These are phyloP conservation scores for Coleophoma crateriformis DNA, from an alignment of 2,329 filamentous ascomycete species.

Conservation along the genomic window DNA sequence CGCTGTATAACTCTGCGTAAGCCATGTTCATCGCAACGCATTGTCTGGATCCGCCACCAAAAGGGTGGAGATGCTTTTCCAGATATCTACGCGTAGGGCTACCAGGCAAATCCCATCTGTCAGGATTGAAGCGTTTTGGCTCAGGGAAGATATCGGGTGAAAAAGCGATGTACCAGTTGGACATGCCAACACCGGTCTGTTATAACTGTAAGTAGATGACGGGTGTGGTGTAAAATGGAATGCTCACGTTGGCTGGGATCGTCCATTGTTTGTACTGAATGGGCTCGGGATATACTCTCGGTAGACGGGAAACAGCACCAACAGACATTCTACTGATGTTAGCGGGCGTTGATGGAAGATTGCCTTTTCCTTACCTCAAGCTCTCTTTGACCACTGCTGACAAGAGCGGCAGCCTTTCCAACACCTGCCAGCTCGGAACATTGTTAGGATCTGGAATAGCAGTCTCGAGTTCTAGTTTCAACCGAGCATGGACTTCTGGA, in stretches of 20 bases:
- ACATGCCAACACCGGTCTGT: conserved; percentile 6
- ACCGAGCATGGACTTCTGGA: conserved; percentile 16
- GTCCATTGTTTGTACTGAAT: conserved; percentile 3
- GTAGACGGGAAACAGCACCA: conserved; percentile 19
- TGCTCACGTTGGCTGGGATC: conserved; percentile 2
- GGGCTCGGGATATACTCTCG: conserved; percentile 2
- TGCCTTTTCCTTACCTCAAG: conserved; percentile 14
- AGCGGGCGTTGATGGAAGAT: background rate
- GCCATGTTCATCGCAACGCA: conserved; percentile 4
- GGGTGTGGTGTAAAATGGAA: background rate
- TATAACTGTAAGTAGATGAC: background rate
- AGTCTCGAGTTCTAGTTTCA: conserved; percentile 27
- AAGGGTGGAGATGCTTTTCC: conserved; percentile 5
- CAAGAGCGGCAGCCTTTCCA: conserved; percentile 20
- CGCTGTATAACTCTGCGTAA: conserved; percentile 10
- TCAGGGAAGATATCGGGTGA: conserved; percentile 2
- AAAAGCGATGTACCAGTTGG: conserved; percentile 2
- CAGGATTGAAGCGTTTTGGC: conserved; percentile 2
- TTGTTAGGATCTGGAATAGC: conserved; percentile 5
- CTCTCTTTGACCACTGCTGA: conserved; percentile 24
- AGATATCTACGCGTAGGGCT: background rate
- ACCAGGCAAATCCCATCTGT: conserved; percentile 1
- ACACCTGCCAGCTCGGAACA: conserved; percentile 12
- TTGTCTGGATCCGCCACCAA: conserved; percentile 3
- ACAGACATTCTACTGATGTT: conserved; percentile 9